Conservation (phyloP, 2,329 filamentous ascomycete genomes). For the Ophiostoma quercus region DNA sequence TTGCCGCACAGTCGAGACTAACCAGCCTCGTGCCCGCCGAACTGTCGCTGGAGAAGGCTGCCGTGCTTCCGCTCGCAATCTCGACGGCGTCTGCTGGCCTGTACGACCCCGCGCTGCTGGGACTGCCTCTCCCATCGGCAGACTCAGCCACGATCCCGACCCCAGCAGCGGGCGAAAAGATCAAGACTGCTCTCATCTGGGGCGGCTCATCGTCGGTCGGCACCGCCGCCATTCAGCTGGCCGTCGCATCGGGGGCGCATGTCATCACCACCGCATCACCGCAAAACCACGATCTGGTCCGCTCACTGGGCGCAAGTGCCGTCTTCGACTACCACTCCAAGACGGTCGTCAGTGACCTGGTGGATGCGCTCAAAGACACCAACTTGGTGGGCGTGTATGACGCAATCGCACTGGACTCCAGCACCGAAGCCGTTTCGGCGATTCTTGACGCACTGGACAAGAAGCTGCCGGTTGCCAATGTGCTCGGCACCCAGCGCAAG, state of each 20-base stretch:
- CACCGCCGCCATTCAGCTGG: not conserved
- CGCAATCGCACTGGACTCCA: not conserved
- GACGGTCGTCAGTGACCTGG: not conserved
- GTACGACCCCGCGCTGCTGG: not conserved
- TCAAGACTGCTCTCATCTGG: not conserved
- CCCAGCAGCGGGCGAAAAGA: not conserved
- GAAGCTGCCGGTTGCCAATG: slow-evolving; percentile 2
- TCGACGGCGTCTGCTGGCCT: not conserved
- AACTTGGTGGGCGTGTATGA: not conserved
- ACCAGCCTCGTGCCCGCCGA: not conserved
- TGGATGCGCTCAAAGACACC: not conserved
- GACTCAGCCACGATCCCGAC: not conserved
- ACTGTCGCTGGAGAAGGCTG: not conserved
- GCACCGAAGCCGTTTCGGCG: not conserved
- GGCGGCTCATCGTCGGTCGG: slow-evolving; percentile 7
- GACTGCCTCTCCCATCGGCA: not conserved
- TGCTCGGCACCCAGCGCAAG: not conserved
- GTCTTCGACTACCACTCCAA: not conserved
- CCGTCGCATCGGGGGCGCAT: not conserved
- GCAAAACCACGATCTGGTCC: not conserved
- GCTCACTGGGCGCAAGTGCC: not conserved
- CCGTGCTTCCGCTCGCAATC: not conserved
- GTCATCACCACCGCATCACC: not conserved
- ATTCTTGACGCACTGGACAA: not conserved
- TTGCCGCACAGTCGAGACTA: not conserved